phyloP scores from a whole-genome alignment of 768 basidiomycete genomes.

The Hydnum rufescens region DNA sequence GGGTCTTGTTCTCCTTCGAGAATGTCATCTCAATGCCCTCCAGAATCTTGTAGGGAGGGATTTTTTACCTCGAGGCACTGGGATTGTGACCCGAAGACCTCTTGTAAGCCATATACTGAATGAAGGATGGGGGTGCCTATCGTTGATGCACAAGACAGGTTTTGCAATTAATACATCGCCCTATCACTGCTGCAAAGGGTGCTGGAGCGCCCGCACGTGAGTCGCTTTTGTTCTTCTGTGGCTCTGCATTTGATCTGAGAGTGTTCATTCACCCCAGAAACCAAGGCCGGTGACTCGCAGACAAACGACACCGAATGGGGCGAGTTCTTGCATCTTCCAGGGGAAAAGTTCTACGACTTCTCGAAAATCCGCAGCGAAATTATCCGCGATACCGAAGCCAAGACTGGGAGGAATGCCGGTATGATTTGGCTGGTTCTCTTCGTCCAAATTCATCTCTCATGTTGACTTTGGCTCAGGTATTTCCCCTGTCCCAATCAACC shows the following conservation, averaged over 20 bases:
- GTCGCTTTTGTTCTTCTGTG: neutral
- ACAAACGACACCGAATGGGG: constrained; percentile 93
- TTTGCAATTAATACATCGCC: neutral
- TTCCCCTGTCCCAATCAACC: constrained; percentile 90
- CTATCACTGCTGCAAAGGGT: neutral
- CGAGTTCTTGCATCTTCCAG: constrained; percentile 90
- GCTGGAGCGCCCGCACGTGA: neutral
- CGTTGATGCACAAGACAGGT: neutral
- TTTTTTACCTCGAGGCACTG: constrained; percentile 95
- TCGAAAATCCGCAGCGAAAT: constrained; percentile 90
- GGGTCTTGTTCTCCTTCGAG: neutral
- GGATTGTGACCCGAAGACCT: constrained; percentile 94
- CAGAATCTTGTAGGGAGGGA: constrained; percentile 97
- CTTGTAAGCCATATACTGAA: constrained; percentile 29
- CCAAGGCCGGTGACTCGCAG: constrained; percentile 32
- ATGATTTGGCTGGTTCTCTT: constrained; percentile 8
- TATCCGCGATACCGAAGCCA: constrained; percentile 89
- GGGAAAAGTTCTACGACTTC: constrained; percentile 97
- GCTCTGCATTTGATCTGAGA: neutral
- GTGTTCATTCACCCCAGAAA: constrained; percentile 19
- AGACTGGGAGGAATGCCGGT: constrained; percentile 91
- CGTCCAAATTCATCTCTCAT: neutral
- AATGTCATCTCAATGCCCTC: neutral
- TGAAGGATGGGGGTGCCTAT: neutral
- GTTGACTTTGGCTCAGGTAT: constrained; percentile 36